phyloP scores from a whole-genome alignment of 305 asterid species.

The Solanum hybrid region DNA sequence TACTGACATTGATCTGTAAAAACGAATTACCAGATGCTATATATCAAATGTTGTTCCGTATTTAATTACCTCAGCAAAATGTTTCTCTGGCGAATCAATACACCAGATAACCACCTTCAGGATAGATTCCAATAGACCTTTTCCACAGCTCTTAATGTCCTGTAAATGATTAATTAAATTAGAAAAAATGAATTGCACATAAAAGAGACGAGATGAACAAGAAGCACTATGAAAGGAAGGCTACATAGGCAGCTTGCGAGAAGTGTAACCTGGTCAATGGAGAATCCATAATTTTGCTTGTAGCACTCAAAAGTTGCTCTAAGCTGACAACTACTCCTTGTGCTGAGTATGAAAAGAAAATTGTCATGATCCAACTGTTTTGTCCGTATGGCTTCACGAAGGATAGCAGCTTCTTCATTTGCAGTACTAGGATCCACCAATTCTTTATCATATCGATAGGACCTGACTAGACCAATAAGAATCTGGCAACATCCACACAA shows the following conservation, averaged over 20 bases:
- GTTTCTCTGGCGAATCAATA: slow-evolving; percentile 59
- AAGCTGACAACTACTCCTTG: slow-evolving; percentile 60
- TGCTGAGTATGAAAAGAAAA: slow-evolving; percentile 38
- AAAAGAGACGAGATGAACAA: neutral
- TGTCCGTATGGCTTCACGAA: slow-evolving; percentile 36
- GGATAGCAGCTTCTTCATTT: slow-evolving; percentile 48
- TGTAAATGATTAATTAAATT: slow-evolving; percentile 7
- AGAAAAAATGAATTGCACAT: neutral
- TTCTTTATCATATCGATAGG: slow-evolving; percentile 57
- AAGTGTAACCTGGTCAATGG: slow-evolving; percentile 47
- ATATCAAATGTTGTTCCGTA: neutral
- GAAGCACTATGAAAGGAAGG: neutral
- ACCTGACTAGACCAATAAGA: slow-evolving; percentile 51
- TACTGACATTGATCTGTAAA: neutral
- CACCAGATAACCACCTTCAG: slow-evolving; percentile 59
- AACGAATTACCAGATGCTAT: neutral
- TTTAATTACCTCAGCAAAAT: slow-evolving; percentile 67
- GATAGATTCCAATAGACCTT: slow-evolving; percentile 42
- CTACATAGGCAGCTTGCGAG: neutral
- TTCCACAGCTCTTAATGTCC: slow-evolving; percentile 52
- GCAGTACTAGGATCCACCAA: slow-evolving; percentile 43
- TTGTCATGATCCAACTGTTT: slow-evolving; percentile 39
- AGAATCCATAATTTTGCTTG: slow-evolving; percentile 37
- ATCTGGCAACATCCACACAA: slow-evolving; percentile 27
- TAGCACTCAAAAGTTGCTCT: slow-evolving; percentile 53